These are phyloP conservation scores for Talaromyces proteolyticus DNA, from an alignment of 495 filamentous ascomycete genomes.

Conservation along the genomic window DNA sequence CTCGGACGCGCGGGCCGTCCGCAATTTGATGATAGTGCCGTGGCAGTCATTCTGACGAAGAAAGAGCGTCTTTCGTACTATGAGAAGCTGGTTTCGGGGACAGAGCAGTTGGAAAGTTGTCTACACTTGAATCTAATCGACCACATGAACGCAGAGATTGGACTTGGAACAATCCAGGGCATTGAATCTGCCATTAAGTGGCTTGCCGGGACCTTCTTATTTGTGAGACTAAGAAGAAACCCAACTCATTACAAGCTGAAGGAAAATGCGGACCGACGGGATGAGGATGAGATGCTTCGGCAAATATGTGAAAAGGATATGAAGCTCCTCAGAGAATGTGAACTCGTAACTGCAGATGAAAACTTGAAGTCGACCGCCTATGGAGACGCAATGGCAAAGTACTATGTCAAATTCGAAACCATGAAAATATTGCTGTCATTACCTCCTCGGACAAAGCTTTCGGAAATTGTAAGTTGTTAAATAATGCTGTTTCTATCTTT, in stretches of 20 bases:
- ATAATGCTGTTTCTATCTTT: not conserved
- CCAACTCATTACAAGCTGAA: slow-evolving; percentile 73
- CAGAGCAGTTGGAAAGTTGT: slow-evolving; percentile 79
- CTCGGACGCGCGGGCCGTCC: slow-evolving; percentile 88
- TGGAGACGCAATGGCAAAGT: slow-evolving; percentile 88
- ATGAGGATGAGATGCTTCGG: slow-evolving; percentile 65
- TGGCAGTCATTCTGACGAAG: slow-evolving; percentile 82
- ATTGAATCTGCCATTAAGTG: slow-evolving; percentile 70
- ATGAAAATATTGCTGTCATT: slow-evolving; percentile 74
- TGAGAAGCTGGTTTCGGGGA: slow-evolving; percentile 76
- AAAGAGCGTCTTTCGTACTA: slow-evolving; percentile 63
- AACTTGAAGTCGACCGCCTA: slow-evolving; percentile 65
- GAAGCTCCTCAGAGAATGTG: slow-evolving; percentile 54
- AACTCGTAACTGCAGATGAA: slow-evolving; percentile 46
- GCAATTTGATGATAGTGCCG: slow-evolving; percentile 83
- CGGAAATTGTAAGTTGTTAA: slow-evolving; percentile 59
- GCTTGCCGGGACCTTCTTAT: slow-evolving; percentile 84
- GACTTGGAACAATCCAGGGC: slow-evolving; percentile 70
- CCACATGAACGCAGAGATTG: slow-evolving; percentile 91
- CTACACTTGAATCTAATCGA: slow-evolving; percentile 86
- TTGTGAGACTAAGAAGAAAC: slow-evolving; percentile 74
- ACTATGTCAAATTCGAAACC: slow-evolving; percentile 85
- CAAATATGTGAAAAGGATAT: slow-evolving; percentile 80
- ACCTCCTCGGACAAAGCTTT: slow-evolving; percentile 51
- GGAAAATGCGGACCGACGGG: slow-evolving; percentile 44